A percentile compares a stretch with the other conserved stretches of the same genome.
Evolutionary conservation across 768 basidiomycete species (phyloP).

Genomic region (Mycena rosella): DNA sequence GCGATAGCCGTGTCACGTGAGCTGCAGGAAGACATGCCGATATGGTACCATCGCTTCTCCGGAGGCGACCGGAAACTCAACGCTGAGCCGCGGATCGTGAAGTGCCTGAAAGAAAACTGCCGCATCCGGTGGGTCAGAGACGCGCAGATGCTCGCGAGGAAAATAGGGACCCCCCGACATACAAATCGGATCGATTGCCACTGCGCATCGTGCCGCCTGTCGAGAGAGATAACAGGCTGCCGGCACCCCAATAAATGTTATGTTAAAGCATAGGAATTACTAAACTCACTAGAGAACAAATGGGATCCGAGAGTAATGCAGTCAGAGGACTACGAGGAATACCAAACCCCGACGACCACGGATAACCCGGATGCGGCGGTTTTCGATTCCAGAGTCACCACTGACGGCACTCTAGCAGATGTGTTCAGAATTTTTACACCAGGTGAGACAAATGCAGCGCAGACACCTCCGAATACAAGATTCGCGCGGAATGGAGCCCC

Average conservation of each 20-base stretch:
- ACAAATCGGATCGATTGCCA: not conserved
- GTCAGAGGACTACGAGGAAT: slow-evolving; percentile 26
- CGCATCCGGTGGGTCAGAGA: slow-evolving; percentile 17
- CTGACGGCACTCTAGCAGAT: not conserved
- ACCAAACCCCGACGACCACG: not conserved
- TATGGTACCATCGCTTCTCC: slow-evolving; percentile 36
- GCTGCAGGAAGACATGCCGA: slow-evolving; percentile 26
- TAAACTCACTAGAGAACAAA: slow-evolving; percentile 19
- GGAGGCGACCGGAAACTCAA: slow-evolving; percentile 1
- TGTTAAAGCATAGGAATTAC: not conserved
- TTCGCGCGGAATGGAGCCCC: no score
- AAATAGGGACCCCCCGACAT: not conserved
- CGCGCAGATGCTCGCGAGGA: slow-evolving; percentile 1
- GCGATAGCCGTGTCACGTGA: slow-evolving; percentile 34
- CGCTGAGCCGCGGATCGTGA: not conserved
- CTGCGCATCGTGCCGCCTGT: slow-evolving; percentile 12
- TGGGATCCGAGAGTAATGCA: slow-evolving; percentile 21
- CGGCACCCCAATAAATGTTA: slow-evolving; percentile 14
- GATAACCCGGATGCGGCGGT: not conserved
- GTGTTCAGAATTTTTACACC: slow-evolving; percentile 31
- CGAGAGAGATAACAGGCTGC: not conserved
- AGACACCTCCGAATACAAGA: not conserved
- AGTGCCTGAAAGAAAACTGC: slow-evolving; percentile 27
- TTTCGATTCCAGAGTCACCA: slow-evolving; percentile 10
- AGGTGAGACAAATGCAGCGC: not conserved